These are phyloP conservation scores for Hypoxylon sp. DNA, from an alignment of 2,329 filamentous ascomycete genomes.

Conservation along the genomic window DNA sequence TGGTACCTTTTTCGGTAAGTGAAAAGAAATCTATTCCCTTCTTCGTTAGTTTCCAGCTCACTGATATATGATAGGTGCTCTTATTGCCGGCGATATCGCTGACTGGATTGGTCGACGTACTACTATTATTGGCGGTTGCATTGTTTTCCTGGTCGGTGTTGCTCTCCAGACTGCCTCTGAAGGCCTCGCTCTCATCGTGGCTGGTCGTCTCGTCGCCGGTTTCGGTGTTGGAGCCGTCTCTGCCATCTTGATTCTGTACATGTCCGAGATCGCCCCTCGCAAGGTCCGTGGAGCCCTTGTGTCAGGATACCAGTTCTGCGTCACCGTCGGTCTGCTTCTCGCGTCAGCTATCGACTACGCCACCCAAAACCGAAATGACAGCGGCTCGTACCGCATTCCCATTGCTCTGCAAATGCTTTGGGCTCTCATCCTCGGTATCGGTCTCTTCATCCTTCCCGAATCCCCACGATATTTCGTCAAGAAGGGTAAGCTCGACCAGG, in stretches of 20 bases:
- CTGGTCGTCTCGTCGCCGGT: slow-evolving; percentile 82
- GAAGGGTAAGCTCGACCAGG: slow-evolving; percentile 77
- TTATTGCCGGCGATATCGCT: slow-evolving; percentile 83
- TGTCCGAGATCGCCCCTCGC: slow-evolving; percentile 83
- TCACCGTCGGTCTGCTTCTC: slow-evolving; percentile 81
- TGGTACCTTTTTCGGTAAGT: slow-evolving; percentile 78
- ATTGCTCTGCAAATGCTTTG: slow-evolving; percentile 86
- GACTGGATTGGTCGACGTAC: slow-evolving; percentile 81
- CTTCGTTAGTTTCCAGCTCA: neutral
- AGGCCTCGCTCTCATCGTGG: slow-evolving; percentile 74
- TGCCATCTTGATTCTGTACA: slow-evolving; percentile 86
- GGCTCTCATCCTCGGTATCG: slow-evolving; percentile 80
- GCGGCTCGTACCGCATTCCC: slow-evolving; percentile 82
- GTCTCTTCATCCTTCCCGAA: slow-evolving; percentile 84
- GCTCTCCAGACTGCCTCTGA: slow-evolving; percentile 74
- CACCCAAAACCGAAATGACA: slow-evolving; percentile 73
- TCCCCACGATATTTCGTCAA: slow-evolving; percentile 90
- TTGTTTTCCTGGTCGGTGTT: slow-evolving; percentile 78
- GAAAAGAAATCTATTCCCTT: neutral
- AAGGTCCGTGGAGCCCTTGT: slow-evolving; percentile 85
- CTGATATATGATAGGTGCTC: slow-evolving; percentile 62
- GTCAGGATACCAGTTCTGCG: slow-evolving; percentile 87
- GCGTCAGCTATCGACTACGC: slow-evolving; percentile 82
- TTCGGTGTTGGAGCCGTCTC: slow-evolving; percentile 86
- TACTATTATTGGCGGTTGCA: slow-evolving; percentile 79